Percentiles rank a stretch among this genome's conserved stretches.
Conservation (phyloP, 179 eudicot genomes). For the Patellifolia procumbens region DNA sequence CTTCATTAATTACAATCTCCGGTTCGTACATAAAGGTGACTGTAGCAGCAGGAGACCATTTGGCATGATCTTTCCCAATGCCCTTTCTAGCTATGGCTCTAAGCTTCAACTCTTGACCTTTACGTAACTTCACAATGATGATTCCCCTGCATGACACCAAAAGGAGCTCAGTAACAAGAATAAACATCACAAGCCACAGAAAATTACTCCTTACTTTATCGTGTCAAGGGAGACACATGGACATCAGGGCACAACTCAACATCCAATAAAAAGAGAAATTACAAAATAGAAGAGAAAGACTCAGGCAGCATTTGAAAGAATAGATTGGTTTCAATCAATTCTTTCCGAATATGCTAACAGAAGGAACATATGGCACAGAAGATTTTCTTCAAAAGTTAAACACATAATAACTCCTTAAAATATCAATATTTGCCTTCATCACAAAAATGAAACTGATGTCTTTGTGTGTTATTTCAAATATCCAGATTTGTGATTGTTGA, state of each 20-base stretch:
- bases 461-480: background rate
- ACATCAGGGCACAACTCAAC: background rate
- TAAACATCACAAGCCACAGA: constrained; percentile 1
- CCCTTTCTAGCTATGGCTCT: constrained; percentile 98
- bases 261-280: background rate
- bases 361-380: background rate
- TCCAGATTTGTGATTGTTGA: background rate
- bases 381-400: background rate
- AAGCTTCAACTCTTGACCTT: constrained; percentile 87
- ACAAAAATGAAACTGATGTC: background rate
- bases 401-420: background rate
- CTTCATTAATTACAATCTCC: constrained; percentile 83
- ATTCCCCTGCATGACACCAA: constrained; percentile 60
- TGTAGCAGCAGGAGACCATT: constrained; percentile 99
- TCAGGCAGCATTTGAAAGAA: background rate
- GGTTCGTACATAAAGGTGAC: constrained; percentile 98
- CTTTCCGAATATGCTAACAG: background rate
- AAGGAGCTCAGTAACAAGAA: background rate
- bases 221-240: background rate
- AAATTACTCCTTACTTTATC: background rate
- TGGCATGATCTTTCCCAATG: constrained; percentile 95
- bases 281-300: background rate
- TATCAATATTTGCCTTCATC: background rate
- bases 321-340: background rate
- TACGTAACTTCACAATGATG: constrained; percentile 87